Percentiles rank a stretch among this genome's conserved stretches.
Evolutionary conservation across 2,329 filamentous ascomycete genomes (phyloP).

Genomic region (Colletotrichum sp.): DNA sequence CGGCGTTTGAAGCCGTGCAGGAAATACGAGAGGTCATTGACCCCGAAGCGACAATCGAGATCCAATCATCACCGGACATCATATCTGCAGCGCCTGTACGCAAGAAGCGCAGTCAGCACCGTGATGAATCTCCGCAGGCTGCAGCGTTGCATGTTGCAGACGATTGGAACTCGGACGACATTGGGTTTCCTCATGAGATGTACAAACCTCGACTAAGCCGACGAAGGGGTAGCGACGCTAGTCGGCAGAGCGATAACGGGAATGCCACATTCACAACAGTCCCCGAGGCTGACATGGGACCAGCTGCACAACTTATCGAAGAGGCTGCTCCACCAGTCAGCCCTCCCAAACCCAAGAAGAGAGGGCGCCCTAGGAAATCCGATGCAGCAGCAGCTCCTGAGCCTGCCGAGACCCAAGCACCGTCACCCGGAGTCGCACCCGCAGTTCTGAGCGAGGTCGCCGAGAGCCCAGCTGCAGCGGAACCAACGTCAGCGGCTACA

Average conservation of each 20-base stretch:
- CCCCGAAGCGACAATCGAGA: neutral
- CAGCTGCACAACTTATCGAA: neutral
- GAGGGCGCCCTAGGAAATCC: slow-evolving; percentile 21
- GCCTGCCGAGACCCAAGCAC: neutral
- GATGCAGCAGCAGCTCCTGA: neutral
- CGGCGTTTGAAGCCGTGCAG: neutral
- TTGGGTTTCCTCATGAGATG: neutral
- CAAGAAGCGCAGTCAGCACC: slow-evolving; percentile 1
- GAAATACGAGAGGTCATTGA: neutral
- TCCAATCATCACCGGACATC: slow-evolving; percentile 24
- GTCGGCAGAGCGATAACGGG: slow-evolving; percentile 6
- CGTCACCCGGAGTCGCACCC: neutral
- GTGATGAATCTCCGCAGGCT: neutral
- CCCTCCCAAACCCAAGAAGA: slow-evolving; percentile 7
- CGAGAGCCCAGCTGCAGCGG: neutral
- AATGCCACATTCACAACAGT: neutral
- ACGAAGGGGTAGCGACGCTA: slow-evolving; percentile 14
- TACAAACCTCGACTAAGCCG: slow-evolving; percentile 15
- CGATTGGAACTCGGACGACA: slow-evolving; percentile 20
- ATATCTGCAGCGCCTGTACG: slow-evolving; percentile 17
- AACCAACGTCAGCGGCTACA: neutral
- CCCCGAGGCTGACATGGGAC: neutral
- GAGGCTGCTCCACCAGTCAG: neutral
- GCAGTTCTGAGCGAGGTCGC: neutral
- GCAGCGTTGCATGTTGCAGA: neutral